phyloP scores from a whole-genome alignment of 495 filamentous ascomycete genomes.

The Penicillium angulare region DNA sequence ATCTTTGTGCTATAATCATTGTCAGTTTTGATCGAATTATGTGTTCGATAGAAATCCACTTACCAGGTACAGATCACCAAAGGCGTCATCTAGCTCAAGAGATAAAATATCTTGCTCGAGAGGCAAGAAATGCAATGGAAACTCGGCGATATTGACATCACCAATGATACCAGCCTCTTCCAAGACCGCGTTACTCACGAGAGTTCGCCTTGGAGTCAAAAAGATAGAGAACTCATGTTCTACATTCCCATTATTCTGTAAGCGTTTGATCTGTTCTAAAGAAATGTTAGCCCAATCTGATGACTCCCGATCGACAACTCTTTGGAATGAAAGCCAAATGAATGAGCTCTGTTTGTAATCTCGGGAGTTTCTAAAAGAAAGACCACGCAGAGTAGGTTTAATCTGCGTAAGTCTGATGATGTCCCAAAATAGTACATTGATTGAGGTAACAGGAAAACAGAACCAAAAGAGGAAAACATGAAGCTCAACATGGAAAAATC shows the following conservation, averaged over 20 bases:
- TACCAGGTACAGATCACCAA: constrained; percentile 82
- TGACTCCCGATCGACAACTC: constrained; percentile 40
- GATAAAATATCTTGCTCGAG: constrained; percentile 90
- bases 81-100: constrained; percentile 82
- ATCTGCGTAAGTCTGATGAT: constrained; percentile 63
- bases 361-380: constrained; percentile 62
- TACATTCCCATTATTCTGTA: constrained; percentile 78
- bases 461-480: constrained; percentile 2
- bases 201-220: constrained; percentile 87
- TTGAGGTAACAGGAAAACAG: constrained; percentile 6
- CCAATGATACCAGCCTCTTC: constrained; percentile 93
- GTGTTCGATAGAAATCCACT: constrained; percentile 13
- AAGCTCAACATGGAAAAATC: constrained; percentile 17
- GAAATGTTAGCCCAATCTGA: constrained; percentile 57
- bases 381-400: constrained; percentile 57
- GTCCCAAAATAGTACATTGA: constrained; percentile 23
- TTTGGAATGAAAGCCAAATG: constrained; percentile 43
- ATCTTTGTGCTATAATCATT: constrained; percentile 66
- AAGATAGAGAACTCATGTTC: constrained; percentile 95
- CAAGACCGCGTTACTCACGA: constrained; percentile 86
- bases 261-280: constrained; percentile 85
- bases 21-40: neutral
- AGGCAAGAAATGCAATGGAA: constrained; percentile 85
- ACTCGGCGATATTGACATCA: constrained; percentile 83
- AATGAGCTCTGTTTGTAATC: constrained; percentile 49